These are phyloP conservation scores for Dendrobium huoshanense DNA, from an alignment of 106 monocot species.

Conservation along the genomic window DNA sequence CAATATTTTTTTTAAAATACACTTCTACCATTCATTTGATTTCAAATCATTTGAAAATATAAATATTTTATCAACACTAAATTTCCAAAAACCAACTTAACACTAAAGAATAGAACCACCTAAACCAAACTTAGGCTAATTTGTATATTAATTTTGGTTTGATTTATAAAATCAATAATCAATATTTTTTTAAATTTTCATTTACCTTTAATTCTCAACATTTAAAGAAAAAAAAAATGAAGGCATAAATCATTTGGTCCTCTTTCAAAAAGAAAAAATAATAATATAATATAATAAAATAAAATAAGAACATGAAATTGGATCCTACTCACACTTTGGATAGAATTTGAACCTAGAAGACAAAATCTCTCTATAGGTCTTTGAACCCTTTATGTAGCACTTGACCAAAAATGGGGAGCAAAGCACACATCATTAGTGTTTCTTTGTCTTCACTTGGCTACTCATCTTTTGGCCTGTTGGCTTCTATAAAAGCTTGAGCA, in stretches of 20 bases:
- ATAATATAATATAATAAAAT: background rate
- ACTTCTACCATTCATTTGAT: background rate
- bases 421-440: background rate
- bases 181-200: background rate
- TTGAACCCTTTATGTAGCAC: background rate
- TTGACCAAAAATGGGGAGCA: background rate
- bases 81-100: background rate
- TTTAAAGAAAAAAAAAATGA: background rate
- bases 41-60: background rate
- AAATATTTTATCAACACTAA: background rate
- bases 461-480: background rate
- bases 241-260: background rate
- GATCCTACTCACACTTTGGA: constrained; percentile 1
- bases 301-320: background rate
- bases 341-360: background rate
- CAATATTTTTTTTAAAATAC: no score
- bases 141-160: background rate
- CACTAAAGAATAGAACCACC: background rate
- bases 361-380: background rate
- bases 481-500: background rate
- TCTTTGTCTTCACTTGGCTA: background rate
- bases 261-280: background rate
- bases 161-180: background rate
- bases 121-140: background rate
- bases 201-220: background rate